Evolutionary conservation across 805 yeast genomes (phyloP).

Genomic region (Citeromyces matritensis): DNA sequence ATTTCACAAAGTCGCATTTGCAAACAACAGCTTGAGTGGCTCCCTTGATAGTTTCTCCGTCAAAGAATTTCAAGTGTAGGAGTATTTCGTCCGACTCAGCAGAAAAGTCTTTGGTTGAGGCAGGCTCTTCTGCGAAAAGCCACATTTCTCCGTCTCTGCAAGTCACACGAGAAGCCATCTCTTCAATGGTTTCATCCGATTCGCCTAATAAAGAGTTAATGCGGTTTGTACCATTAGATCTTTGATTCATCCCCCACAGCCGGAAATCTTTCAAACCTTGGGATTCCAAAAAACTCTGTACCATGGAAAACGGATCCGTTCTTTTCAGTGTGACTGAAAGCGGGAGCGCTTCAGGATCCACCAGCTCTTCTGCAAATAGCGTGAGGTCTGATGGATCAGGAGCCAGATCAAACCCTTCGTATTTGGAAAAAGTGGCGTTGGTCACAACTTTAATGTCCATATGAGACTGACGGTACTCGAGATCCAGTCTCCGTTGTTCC

Average conservation of each 20-base stretch:
- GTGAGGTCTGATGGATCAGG: conserved; percentile 35
- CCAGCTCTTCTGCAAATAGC: conserved; percentile 33
- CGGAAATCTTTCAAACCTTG: conserved; percentile 22
- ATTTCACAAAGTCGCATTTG: conserved; percentile 14
- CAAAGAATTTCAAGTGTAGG: conserved; percentile 53
- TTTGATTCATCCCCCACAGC: conserved; percentile 49
- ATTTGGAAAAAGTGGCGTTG: conserved; percentile 33
- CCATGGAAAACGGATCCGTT: conserved; percentile 32
- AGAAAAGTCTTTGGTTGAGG: conserved; percentile 11
- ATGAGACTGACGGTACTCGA: conserved; percentile 61
- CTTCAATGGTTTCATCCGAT: no score
- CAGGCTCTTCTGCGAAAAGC: no score
- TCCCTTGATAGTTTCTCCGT: conserved; percentile 46
- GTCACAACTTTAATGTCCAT: conserved; percentile 43
- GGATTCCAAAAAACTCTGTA: conserved; percentile 27
- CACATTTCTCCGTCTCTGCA: conserved; percentile 12
- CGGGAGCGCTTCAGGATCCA: conserved; percentile 32
- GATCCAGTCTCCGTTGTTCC: conserved; percentile 25
- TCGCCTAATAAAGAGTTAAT: no score
- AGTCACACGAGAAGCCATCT: conserved; percentile 5
- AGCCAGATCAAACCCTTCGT: conserved; percentile 64
- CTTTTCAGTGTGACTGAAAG: conserved; percentile 35
- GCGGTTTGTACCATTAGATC: conserved; percentile 47
- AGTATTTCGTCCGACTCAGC: conserved; percentile 14
- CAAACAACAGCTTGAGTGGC: conserved; percentile 27